Evolutionary conservation across 805 yeast genomes (phyloP).

Genomic region (Candida bentonensis): DNA sequence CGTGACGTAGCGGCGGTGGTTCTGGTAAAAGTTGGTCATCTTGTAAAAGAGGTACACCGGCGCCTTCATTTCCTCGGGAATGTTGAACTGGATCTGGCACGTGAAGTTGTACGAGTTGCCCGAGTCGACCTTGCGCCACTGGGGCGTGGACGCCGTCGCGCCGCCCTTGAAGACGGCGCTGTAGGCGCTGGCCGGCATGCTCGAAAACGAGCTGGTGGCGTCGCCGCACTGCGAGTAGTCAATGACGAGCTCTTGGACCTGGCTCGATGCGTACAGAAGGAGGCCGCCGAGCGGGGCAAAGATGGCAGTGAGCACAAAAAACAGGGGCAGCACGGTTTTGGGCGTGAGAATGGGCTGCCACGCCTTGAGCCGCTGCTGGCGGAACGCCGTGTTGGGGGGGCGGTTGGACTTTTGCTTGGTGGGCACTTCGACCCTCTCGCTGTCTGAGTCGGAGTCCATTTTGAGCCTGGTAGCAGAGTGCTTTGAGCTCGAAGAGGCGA

Average conservation of each 20-base stretch:
- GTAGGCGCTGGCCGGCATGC: constrained; percentile 47
- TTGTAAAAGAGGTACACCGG: constrained; percentile 72
- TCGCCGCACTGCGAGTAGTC: constrained; percentile 62
- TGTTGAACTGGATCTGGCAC: constrained; percentile 58
- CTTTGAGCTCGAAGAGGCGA: too few relatives aligned
- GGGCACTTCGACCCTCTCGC: constrained; percentile 14
- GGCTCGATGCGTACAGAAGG: constrained; percentile 59
- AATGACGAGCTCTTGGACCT: constrained; percentile 60
- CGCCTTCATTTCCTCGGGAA: constrained; percentile 56
- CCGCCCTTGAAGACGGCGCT: constrained; percentile 45
- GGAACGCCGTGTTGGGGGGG: constrained; percentile 32
- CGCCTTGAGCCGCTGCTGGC: constrained; percentile 48
- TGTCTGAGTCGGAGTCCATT: constrained; percentile 23
- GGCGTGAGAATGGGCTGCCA: constrained; percentile 89
- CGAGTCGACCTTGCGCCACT: constrained; percentile 44
- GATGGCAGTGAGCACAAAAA: constrained; percentile 57
- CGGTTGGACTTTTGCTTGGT: constrained; percentile 24
- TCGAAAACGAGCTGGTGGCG: constrained; percentile 32
- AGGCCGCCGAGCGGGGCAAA: constrained; percentile 90
- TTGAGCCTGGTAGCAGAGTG: neutral
- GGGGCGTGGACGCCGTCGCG: constrained; percentile 30
- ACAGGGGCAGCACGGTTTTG: constrained; percentile 73
- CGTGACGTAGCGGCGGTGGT: constrained; percentile 85
- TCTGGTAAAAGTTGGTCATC: constrained; percentile 83
- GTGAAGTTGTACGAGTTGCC: constrained; percentile 24